Conservation (phyloP, 768 basidiomycete genomes). For the Leccinum subgranulosum region DNA sequence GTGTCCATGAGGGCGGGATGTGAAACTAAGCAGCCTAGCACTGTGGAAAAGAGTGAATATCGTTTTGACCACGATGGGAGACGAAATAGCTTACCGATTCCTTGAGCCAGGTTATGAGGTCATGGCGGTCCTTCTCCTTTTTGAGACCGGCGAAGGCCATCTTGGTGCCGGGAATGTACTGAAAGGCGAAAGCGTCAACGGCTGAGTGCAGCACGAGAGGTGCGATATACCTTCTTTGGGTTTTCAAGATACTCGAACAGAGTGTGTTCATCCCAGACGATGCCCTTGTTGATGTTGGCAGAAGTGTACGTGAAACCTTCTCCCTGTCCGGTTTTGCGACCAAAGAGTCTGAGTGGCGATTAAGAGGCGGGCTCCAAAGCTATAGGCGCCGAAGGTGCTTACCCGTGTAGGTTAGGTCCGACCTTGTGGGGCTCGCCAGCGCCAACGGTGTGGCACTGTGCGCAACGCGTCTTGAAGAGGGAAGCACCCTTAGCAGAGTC, state of each 20-base stretch:
- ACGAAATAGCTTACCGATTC: constrained; percentile 50
- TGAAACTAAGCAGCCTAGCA: constrained; percentile 27
- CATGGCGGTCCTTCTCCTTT: constrained; percentile 97
- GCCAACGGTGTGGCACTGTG: constrained; percentile 89
- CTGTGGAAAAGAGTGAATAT: neutral
- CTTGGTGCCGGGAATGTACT: constrained; percentile 97
- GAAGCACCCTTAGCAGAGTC: constrained; percentile 86
- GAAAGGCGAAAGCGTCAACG: neutral
- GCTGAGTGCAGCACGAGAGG: neutral
- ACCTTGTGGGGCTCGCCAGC: constrained; percentile 81
- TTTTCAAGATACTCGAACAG: constrained; percentile 95
- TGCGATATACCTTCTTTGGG: constrained; percentile 81
- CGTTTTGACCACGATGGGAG: neutral
- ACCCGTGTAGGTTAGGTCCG: constrained; percentile 95
- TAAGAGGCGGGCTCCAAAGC: neutral
- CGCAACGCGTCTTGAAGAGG: constrained; percentile 95
- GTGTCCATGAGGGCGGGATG: constrained; percentile 14
- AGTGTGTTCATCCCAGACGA: constrained; percentile 83
- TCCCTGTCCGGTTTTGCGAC: constrained; percentile 82
- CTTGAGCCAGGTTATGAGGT: constrained; percentile 86
- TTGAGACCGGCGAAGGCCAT: constrained; percentile 99
- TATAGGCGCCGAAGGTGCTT: constrained; percentile 24
- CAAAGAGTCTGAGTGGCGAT: constrained; percentile 57
- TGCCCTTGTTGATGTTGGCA: constrained; percentile 93
- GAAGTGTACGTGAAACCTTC: constrained; percentile 89